Base-by-base conservation (phyloP, 225 moss, liverwort and hornwort species). In the Neckera pumila region DNA sequence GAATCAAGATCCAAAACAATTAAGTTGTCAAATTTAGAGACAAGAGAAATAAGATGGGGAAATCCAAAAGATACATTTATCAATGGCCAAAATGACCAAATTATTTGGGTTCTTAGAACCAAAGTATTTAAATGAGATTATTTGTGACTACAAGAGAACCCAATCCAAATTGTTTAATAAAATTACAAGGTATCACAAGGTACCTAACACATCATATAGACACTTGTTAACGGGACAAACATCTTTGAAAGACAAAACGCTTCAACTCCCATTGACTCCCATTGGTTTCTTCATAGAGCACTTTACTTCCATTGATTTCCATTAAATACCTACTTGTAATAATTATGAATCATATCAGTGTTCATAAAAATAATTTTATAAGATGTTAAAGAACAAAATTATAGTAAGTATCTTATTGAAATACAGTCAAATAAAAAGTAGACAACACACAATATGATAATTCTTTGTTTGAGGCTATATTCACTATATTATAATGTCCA, bases 61-160 rank as follows among this genome's bases (percentile, higher is more conserved):
- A 51, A 51, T 51, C 15, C 51, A 14, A 51, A 4, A 51, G 51
- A 51, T 51, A 14, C 51, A 51, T 4, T 51, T 51, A 51, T 51
- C 53, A 53, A 16, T 53, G 16, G 16, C 15, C 53, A 53, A 53
- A 53, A 53, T 53, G 53, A 53, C 53, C 53, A 53, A 53, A 33
- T 20, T 47, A 47, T 47, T 47, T 47, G 47, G 47, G 9, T 47
- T 47, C 9, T 47, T 47, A 47, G 11, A 75, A 49, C 8, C 51
- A 51, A 73, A 53, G 20, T 76, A 22, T 53, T 53, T 22, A 53
- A 53, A 34, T 34, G 34, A 34, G 2, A 53, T 51, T 21, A 76
- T 51, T 76, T 1, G 1, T 33, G 1, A 34, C 8, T 1, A 51
- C 15, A 51, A 76, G 3, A 33, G 2, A 21, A 51, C 0, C 1